A percentile compares a stretch with the other conserved stretches of the same genome.
Evolutionary conservation across 805 yeast genomes (phyloP).

Genomic region (Metschnikowia borealis): DNA sequence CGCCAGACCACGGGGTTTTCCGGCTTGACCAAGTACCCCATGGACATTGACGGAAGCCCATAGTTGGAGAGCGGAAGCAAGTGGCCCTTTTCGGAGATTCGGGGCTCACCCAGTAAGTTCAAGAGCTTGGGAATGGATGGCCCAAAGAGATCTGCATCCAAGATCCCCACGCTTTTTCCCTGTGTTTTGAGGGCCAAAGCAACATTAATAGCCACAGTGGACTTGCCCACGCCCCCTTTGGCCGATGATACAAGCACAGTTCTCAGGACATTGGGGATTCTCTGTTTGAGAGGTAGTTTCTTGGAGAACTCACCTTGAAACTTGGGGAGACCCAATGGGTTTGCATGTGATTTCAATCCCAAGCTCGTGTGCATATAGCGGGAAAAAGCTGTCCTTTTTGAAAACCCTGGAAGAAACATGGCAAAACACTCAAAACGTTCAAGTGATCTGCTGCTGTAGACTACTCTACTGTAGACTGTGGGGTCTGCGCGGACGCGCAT

Average conservation of each 20-base stretch:
- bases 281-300: slow-evolving; percentile 47
- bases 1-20: slow-evolving; percentile 79
- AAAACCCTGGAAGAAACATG: background rate
- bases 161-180: slow-evolving; percentile 59
- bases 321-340: slow-evolving; percentile 40
- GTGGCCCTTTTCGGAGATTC: slow-evolving; percentile 48
- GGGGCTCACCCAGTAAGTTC: slow-evolving; percentile 67
- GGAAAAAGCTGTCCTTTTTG: background rate
- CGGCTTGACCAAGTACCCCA: slow-evolving; percentile 73
- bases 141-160: slow-evolving; percentile 82
- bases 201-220: slow-evolving; percentile 66
- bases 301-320: slow-evolving; percentile 6
- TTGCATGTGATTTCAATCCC: slow-evolving; percentile 23
- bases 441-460: background rate
- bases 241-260: slow-evolving; percentile 69
- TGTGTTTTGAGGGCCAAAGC: slow-evolving; percentile 56
- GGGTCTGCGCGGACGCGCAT: background rate
- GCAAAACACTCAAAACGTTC: background rate
- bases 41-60: slow-evolving; percentile 81
- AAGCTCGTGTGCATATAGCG: background rate
- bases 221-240: slow-evolving; percentile 80
- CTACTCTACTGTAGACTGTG: background rate
- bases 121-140: slow-evolving; percentile 76
- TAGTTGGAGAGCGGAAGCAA: slow-evolving; percentile 66
- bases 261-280: slow-evolving; percentile 57